A percentile compares a stretch with the other conserved stretches of the same genome.
Conservation (phyloP, 1,139 yeast genomes). For the Diutina siamensis region DNA sequence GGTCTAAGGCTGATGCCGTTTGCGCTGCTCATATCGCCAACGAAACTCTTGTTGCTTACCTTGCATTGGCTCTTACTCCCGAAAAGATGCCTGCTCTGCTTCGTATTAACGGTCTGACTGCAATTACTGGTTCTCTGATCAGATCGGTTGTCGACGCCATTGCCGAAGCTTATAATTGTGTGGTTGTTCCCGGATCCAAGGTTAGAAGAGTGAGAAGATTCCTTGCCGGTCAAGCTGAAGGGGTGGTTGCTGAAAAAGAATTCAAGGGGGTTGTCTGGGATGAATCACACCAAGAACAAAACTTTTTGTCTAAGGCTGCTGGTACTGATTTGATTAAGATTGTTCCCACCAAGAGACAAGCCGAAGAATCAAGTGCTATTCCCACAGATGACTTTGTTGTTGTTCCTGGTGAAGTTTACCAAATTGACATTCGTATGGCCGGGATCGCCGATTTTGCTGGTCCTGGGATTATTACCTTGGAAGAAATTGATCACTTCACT, state of each 20-base stretch:
- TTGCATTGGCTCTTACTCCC: constrained; percentile 66
- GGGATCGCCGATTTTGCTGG: constrained; percentile 44
- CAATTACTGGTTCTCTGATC: constrained; percentile 56
- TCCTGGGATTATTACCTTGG: constrained; percentile 56
- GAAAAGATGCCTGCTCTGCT: constrained; percentile 47
- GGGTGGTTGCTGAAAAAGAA: constrained; percentile 82
- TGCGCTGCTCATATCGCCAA: constrained; percentile 85
- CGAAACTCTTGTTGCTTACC: constrained; percentile 65
- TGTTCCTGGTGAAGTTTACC: constrained; percentile 74
- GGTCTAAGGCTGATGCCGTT: constrained; percentile 77
- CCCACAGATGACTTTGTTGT: constrained; percentile 73
- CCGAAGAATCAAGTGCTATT: constrained; percentile 29
- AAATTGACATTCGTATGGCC: constrained; percentile 72
- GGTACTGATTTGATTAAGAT: constrained; percentile 15
- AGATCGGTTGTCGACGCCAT: constrained; percentile 69
- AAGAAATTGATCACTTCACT: constrained; percentile 49
- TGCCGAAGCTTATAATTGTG: constrained; percentile 72
- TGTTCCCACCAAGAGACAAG: constrained; percentile 14
- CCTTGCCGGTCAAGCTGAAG: constrained; percentile 91
- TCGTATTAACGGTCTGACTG: constrained; percentile 19
- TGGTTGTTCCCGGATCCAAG: constrained; percentile 83
- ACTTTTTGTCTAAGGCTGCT: constrained; percentile 34
- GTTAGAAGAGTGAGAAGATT: constrained; percentile 87
- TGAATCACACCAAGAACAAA: constrained; percentile 66
- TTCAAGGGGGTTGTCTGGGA: constrained; percentile 91